These are phyloP conservation scores for Euphorbia celastroides DNA, from an alignment of 441 rosid species.

Conservation along the genomic window DNA sequence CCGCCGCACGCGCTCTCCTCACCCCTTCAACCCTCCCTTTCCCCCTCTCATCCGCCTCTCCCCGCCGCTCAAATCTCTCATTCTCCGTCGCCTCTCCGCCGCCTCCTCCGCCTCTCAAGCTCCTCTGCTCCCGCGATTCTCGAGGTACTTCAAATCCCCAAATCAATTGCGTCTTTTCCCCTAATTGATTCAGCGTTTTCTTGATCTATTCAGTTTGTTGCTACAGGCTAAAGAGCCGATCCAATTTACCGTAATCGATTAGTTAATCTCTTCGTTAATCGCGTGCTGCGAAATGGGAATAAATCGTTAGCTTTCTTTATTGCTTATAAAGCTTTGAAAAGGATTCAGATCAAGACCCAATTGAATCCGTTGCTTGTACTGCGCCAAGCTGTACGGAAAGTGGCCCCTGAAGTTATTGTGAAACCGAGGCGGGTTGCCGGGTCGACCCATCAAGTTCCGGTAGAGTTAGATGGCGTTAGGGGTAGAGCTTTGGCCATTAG, in stretches of 20 bases:
- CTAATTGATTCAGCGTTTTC: background rate
- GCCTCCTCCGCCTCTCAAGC: slow-evolving; percentile 29
- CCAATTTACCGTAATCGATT: slow-evolving; percentile 24
- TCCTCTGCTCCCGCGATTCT: slow-evolving; percentile 31
- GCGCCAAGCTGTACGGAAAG: slow-evolving; percentile 14
- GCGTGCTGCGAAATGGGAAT: slow-evolving; percentile 22
- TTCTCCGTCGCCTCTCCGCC: slow-evolving; percentile 22
- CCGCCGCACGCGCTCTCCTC: slow-evolving; percentile 13
- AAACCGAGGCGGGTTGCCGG: slow-evolving; percentile 20
- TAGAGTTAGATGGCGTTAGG: slow-evolving; percentile 13
- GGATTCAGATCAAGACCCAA: slow-evolving; percentile 15
- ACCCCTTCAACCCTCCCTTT: slow-evolving; percentile 12
- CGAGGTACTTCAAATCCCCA: slow-evolving; percentile 31
- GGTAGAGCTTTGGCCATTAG: slow-evolving; percentile 22
- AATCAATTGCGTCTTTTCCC: background rate
- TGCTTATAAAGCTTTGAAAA: slow-evolving; percentile 19
- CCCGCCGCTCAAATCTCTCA: slow-evolving; percentile 5
- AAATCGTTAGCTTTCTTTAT: slow-evolving; percentile 26
- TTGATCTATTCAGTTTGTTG: background rate
- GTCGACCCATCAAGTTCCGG: slow-evolving; percentile 16
- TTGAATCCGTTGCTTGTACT: slow-evolving; percentile 20
- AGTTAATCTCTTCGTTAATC: slow-evolving; percentile 21
- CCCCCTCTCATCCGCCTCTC: slow-evolving; percentile 23
- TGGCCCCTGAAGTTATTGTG: slow-evolving; percentile 21
- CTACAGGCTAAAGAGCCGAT: slow-evolving; percentile 8